Conservation (phyloP, 2,329 filamentous ascomycete genomes). For the Sordariomycetes sp. region DNA sequence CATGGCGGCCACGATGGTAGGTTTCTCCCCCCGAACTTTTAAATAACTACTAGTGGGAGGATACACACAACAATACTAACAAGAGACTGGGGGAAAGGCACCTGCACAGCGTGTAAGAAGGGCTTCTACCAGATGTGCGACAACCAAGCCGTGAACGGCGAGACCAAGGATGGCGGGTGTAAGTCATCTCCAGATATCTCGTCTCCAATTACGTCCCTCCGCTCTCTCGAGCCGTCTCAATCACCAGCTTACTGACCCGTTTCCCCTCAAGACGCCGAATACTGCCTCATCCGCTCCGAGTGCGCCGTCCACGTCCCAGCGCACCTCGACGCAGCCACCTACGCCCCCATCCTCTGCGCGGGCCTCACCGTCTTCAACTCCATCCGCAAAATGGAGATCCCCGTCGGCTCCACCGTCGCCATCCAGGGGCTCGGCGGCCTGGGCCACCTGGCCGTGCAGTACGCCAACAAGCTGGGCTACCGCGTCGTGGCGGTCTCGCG, state of each 20-base stretch:
- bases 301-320: constrained; percentile 46
- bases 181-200: too few species aligned
- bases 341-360: constrained; percentile 52
- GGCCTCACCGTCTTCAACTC: constrained; percentile 55
- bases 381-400: constrained; percentile 41
- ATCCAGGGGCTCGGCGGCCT: constrained; percentile 65
- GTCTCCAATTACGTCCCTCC: too few species aligned
- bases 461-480: constrained; percentile 66
- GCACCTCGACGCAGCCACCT: constrained; percentile 38
- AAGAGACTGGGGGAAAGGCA: constrained; percentile 6
- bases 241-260: too few species aligned
- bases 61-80: background rate
- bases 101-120: constrained; percentile 52
- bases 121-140: constrained; percentile 61
- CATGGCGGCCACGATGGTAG: constrained; percentile 43
- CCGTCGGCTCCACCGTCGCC: constrained; percentile 41
- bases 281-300: constrained; percentile 48
- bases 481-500: constrained; percentile 58
- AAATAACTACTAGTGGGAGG: too few species aligned
- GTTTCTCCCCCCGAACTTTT: background rate
- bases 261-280: constrained; percentile 35
- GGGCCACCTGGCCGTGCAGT: constrained; percentile 69
- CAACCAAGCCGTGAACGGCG: constrained; percentile 52
- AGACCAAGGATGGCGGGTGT: constrained; percentile 54
- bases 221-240: too few species aligned